phyloP scores from a whole-genome alignment of 176 grass and related monocot genomes.

The Chrysopogon serrulatus region DNA sequence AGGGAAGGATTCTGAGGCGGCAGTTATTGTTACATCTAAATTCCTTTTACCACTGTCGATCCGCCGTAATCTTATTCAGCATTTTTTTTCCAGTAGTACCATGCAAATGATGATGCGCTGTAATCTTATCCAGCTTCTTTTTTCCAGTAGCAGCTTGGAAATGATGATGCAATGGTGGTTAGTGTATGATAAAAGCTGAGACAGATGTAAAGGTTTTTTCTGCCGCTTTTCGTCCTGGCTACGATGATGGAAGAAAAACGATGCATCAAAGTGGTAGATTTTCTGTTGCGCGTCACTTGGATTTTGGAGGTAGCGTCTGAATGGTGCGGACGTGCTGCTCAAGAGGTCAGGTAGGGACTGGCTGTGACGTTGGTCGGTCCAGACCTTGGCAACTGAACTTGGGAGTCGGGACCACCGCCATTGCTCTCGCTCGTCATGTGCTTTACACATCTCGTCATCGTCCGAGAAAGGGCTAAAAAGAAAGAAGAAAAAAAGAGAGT shows the following conservation, averaged over 20 bases:
- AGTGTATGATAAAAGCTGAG: background rate
- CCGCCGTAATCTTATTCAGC: background rate
- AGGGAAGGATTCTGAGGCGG: conserved; percentile 53
- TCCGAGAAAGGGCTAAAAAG: background rate
- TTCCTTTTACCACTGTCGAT: conserved; percentile 18
- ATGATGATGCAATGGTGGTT: background rate
- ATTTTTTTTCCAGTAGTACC: background rate
- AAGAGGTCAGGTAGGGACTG: background rate
- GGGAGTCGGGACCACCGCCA: background rate
- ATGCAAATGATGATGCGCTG: background rate
- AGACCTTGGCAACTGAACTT: background rate
- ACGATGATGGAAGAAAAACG: background rate
- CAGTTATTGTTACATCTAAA: conserved; percentile 25
- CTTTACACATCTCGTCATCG: background rate
- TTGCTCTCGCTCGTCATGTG: background rate
- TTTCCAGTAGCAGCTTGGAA: background rate
- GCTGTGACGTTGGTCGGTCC: background rate
- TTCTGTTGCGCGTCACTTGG: background rate
- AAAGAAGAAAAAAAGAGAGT: background rate
- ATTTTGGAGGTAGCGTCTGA: background rate
- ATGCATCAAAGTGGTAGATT: background rate
- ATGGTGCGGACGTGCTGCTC: background rate
- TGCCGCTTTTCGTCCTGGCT: background rate
- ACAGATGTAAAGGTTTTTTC: background rate
- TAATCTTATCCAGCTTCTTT: background rate